Base-by-base conservation (phyloP, 768 basidiomycete species). In the Lactifluus pinguis region DNA sequence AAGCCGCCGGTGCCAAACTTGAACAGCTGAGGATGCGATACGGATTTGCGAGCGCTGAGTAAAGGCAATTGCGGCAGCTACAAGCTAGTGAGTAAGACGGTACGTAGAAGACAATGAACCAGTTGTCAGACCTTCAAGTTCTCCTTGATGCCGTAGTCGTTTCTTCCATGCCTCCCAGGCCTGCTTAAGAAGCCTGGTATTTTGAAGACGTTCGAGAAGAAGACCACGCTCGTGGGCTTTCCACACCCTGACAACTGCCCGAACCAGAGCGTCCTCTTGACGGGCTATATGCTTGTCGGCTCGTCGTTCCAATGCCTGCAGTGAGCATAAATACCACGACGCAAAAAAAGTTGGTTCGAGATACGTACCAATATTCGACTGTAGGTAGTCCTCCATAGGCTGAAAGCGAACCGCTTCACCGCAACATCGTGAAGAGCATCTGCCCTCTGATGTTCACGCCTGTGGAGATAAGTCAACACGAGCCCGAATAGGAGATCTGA, bases 141-240 rank as follows among this genome's bases (percentile, higher is more conserved):
- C 65, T 54, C 69, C 69, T 38, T 76, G 72, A 39, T 74, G 68
- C 51, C 72, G 72, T 55, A 84, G 64, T 19, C 75, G 76, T 53
- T 68, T 69, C 60, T 71, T 74, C 87, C 87, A 89, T 15, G 75
- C 67, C 17, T 68, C 66, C 78, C 81, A 83, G 1, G 74, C 71
- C 45, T 71, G 71, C 65, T 77, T 79, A 49, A 80, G 55, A 8
- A 83, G 65, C 38, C 82, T 76, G 19, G 75, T 62, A 5, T 73
- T 70, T 55, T 75, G 78, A 39, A 84, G 80, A 49, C 79, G 77
- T 59, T 80, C 80, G 11, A 89, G 74, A 32, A 83, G 74, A 53
- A 71, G 75, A 34, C 83, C 84, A 9, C 83, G 80, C 66, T 86
- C 85, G 42, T 79, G 80, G 21, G 87, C 83, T 65, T 80, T 85